Evolutionary conservation across 2,329 filamentous ascomycete species (phyloP).

Genomic region (Colletotrichum scovillei): DNA sequence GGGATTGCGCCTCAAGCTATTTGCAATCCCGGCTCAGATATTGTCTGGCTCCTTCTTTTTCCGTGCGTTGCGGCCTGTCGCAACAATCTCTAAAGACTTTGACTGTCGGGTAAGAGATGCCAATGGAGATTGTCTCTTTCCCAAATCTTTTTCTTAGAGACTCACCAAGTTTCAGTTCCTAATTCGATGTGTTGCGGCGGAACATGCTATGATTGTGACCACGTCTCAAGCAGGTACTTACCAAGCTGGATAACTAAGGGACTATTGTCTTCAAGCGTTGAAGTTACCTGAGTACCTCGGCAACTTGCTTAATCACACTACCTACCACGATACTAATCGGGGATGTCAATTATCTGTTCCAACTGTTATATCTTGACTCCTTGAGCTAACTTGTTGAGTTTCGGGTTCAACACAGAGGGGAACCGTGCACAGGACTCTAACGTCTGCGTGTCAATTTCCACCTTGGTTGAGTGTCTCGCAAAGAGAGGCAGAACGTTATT

Average conservation of each 20-base stretch:
- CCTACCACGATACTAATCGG: background rate
- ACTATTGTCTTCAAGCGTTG: background rate
- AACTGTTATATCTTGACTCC: too few species aligned
- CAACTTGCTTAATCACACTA: background rate
- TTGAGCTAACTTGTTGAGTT: background rate
- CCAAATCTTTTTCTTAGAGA: background rate
- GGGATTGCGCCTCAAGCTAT: conserved; percentile 9
- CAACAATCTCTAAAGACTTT: background rate
- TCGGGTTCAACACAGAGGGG: background rate
- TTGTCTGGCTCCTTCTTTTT: background rate
- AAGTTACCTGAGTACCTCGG: too few species aligned
- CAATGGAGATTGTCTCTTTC: background rate
- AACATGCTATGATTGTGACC: background rate
- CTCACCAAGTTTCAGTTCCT: background rate
- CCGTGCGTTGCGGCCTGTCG: background rate
- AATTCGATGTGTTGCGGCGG: background rate
- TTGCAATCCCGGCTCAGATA: background rate
- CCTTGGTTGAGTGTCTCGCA: background rate
- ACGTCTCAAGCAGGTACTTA: background rate
- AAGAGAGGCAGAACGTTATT: background rate
- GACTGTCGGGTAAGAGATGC: background rate
- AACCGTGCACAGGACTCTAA: background rate
- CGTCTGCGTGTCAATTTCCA: background rate
- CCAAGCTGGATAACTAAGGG: background rate
- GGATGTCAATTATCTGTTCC: background rate